These are phyloP conservation scores for Yarrowia keelungensis DNA, from an alignment of 805 yeast species.

Conservation along the genomic window DNA sequence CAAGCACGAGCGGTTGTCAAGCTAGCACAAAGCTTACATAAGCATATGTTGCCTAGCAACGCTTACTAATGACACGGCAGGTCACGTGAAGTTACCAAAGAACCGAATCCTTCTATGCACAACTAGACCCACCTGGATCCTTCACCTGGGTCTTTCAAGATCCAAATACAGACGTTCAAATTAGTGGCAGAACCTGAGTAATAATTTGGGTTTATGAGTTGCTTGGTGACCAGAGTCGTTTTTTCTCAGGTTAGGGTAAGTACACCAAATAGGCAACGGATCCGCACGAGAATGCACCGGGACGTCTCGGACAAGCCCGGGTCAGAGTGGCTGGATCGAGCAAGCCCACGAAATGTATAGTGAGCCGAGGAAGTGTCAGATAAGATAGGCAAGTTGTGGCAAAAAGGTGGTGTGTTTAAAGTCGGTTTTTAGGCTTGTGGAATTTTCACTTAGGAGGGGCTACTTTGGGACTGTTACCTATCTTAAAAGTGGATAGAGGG, in stretches of 20 bases:
- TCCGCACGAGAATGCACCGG: constrained; percentile 18
- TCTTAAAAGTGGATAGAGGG: too few species aligned
- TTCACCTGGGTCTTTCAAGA: neutral
- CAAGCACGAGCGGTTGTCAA: too few species aligned
- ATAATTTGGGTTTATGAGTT: neutral
- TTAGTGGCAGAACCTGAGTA: constrained; percentile 21
- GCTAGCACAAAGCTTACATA: too few species aligned
- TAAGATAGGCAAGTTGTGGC: too few species aligned
- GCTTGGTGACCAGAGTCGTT: constrained; percentile 3
- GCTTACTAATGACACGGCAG: too few species aligned
- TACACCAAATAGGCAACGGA: neutral
- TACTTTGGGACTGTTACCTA: too few species aligned
- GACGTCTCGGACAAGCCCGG: neutral
- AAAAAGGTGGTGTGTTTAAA: neutral
- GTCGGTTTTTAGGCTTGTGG: neutral
- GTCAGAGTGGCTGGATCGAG: neutral
- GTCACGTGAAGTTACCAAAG: too few species aligned
- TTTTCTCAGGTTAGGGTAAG: constrained; percentile 1
- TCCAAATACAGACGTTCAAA: too few species aligned
- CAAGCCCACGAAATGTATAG: constrained; percentile 3
- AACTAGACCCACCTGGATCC: too few species aligned
- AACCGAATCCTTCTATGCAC: too few species aligned
- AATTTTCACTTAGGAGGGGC: too few species aligned
- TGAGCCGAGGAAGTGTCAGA: neutral
- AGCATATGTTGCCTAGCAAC: too few species aligned